Evolutionary conservation across 371 early-diverging fungal species (phyloP).

Genomic region (Encephalitozoon romaleae): DNA sequence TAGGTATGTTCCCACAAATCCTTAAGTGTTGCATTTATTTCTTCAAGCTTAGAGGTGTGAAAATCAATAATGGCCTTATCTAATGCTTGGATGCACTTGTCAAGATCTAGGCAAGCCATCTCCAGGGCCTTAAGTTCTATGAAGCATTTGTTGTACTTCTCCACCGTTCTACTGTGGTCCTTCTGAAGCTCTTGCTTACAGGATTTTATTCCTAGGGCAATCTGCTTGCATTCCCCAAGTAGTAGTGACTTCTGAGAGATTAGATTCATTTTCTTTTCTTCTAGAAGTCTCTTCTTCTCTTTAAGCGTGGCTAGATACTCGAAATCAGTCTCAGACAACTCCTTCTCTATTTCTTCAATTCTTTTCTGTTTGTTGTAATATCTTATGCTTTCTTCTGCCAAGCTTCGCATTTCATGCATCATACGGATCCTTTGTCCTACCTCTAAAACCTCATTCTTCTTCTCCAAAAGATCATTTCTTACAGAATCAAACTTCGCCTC

Average conservation of each 20-base stretch:
- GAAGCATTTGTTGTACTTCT: constrained; percentile 43
- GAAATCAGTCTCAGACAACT: constrained; percentile 18
- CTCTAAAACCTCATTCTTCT: constrained; percentile 3
- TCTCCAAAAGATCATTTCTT: background rate
- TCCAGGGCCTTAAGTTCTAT: constrained; percentile 63
- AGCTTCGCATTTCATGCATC: background rate
- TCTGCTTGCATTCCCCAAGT: constrained; percentile 73
- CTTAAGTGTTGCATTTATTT: constrained; percentile 85
- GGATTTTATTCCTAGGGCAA: constrained; percentile 66
- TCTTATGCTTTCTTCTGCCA: constrained; percentile 29
- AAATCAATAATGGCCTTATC: constrained; percentile 85
- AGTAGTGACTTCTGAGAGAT: constrained; percentile 50
- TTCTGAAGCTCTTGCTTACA: constrained; percentile 65
- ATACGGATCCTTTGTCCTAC: background rate
- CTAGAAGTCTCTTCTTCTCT: constrained; percentile 7
- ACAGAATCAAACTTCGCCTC: background rate
- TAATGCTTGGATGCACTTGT: constrained; percentile 72
- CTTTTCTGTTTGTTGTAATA: background rate
- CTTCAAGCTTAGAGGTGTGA: constrained; percentile 86
- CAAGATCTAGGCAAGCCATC: constrained; percentile 70
- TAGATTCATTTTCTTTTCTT: constrained; percentile 26
- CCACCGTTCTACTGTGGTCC: constrained; percentile 70
- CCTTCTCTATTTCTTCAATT: constrained; percentile 20
- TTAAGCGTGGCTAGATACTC: background rate
- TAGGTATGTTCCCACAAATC: constrained; percentile 94